A percentile compares a stretch with the other conserved stretches of the same genome.
Evolutionary conservation across 2,329 filamentous ascomycete species (phyloP).

Genomic region (Sporothrix mexicana): DNA sequence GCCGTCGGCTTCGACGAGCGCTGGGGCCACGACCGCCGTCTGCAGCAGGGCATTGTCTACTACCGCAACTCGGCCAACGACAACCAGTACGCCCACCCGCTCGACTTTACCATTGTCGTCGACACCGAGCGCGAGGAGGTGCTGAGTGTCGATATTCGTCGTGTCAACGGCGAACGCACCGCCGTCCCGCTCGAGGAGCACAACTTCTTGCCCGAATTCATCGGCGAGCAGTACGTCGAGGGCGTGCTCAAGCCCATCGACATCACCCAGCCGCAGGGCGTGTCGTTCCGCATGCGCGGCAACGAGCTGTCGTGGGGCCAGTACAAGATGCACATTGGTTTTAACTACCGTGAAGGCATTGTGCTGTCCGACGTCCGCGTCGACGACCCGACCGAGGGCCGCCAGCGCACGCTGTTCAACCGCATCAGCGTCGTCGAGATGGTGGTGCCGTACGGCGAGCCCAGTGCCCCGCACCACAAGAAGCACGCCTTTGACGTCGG

Average conservation of each 20-base stretch:
- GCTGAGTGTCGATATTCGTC: conserved; percentile 82
- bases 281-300: conserved; percentile 73
- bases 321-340: conserved; percentile 90
- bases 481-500: conserved; percentile 84
- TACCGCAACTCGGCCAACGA: conserved; percentile 84
- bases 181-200: conserved; percentile 78
- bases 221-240: conserved; percentile 73
- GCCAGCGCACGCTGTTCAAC: conserved; percentile 80
- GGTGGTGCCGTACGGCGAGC: conserved; percentile 89
- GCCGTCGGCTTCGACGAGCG: conserved; percentile 94
- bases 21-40: conserved; percentile 76
- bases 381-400: conserved; percentile 73
- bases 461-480: conserved; percentile 77
- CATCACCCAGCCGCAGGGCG: conserved; percentile 77
- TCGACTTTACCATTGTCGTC: conserved; percentile 93
- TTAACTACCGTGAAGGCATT: conserved; percentile 92
- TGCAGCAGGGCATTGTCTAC: conserved; percentile 95
- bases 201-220: conserved; percentile 73
- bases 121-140: conserved; percentile 80
- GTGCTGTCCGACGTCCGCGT: conserved; percentile 89
- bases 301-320: conserved; percentile 86
- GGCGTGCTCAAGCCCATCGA: conserved; percentile 76
- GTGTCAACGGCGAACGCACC: conserved; percentile 75
- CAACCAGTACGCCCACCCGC: conserved; percentile 87
- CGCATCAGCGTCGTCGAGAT: conserved; percentile 88